Conservation (phyloP, 2,329 filamentous ascomycete genomes). For the Thyridium curvatum region DNA sequence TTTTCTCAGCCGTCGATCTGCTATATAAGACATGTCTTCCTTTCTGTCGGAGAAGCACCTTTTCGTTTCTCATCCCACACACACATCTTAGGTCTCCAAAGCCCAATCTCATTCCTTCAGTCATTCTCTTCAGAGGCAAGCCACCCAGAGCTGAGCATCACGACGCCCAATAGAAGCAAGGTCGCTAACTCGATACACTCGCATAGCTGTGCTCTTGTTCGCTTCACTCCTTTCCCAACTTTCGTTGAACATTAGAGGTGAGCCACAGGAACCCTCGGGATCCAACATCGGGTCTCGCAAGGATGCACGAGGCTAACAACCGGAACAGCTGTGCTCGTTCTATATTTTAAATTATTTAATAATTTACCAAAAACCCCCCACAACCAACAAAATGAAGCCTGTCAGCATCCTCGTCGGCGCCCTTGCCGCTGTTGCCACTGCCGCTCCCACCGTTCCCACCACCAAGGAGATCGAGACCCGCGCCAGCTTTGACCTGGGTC, state of each 20-base stretch:
- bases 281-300: not conserved
- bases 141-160: not conserved
- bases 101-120: constrained; percentile 30
- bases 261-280: not conserved
- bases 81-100: constrained; percentile 19
- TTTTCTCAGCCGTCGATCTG: not conserved
- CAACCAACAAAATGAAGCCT: constrained; percentile 41
- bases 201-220: constrained; percentile 42
- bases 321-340: constrained; percentile 35
- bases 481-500: constrained; percentile 28
- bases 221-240: constrained; percentile 32
- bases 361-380: constrained; percentile 10
- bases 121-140: constrained; percentile 41
- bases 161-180: no score
- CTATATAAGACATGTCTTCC: constrained; percentile 30
- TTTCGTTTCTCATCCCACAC: constrained; percentile 27
- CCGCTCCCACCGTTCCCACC: constrained; percentile 27
- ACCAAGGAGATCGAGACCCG: constrained; percentile 25
- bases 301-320: constrained; percentile 12
- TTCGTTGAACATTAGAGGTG: constrained; percentile 33
- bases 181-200: constrained; percentile 2
- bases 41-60: constrained; percentile 13
- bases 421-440: constrained; percentile 36
- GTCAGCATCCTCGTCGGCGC: constrained; percentile 35
- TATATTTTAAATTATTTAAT: constrained; percentile 22